Conservation (phyloP, 768 basidiomycete genomes). For the Boletus edulis region DNA sequence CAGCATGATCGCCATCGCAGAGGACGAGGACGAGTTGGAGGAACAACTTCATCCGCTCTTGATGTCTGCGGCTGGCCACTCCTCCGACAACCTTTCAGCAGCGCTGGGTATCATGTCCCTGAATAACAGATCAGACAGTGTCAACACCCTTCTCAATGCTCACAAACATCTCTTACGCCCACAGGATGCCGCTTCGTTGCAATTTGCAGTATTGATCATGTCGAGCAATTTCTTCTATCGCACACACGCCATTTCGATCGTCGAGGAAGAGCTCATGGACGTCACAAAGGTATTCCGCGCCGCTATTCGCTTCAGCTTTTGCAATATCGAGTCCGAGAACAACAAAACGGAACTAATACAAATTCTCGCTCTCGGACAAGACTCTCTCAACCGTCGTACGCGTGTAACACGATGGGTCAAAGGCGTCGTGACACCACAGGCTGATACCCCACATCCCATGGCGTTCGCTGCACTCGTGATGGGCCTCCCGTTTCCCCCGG, state of each 20-base stretch:
- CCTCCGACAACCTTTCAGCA: constrained; percentile 51
- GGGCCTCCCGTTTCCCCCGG: constrained; percentile 43
- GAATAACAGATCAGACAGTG: constrained; percentile 32
- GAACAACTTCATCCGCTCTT: constrained; percentile 35
- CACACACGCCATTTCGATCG: constrained; percentile 37
- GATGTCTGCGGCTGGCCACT: constrained; percentile 41
- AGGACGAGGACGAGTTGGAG: constrained; percentile 33
- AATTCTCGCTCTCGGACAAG: constrained; percentile 43
- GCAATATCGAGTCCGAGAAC: constrained; percentile 40
- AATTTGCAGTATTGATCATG: constrained; percentile 43
- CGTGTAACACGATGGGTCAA: constrained; percentile 56
- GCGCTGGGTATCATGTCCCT: constrained; percentile 52
- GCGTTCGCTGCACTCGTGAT: constrained; percentile 68
- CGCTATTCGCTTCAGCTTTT: constrained; percentile 46
- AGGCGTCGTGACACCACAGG: constrained; percentile 39
- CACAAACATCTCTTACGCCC: constrained; percentile 60
- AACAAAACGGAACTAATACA: constrained; percentile 41
- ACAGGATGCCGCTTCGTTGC: constrained; percentile 48
- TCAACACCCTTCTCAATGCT: constrained; percentile 43
- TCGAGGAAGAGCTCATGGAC: constrained; percentile 54
- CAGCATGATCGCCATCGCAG: constrained; percentile 39
- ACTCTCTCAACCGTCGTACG: constrained; percentile 39
- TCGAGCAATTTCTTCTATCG: constrained; percentile 26
- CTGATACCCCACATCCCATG: constrained; percentile 45
- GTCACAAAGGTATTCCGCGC: constrained; percentile 41